Percentiles rank a stretch among this genome's conserved stretches.
Conservation (phyloP, 352 stramenopile genomes). For the Phytophthora europaea region DNA sequence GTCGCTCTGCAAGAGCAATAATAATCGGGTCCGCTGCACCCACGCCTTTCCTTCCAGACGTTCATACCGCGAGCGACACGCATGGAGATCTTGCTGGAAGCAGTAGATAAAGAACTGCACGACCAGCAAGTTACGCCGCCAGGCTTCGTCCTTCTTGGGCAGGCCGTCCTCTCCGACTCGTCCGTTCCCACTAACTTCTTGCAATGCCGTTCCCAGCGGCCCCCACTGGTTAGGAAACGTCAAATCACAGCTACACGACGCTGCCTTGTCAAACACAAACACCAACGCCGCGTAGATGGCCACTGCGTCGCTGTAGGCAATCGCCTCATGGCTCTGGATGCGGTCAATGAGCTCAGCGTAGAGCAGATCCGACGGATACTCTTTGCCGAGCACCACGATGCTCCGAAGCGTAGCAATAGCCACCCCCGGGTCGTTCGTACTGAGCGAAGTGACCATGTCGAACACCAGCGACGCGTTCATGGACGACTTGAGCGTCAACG, state of each 20-base stretch:
- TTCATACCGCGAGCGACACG: slow-evolving; percentile 64
- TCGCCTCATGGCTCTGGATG: slow-evolving; percentile 78
- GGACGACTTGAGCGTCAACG: slow-evolving; percentile 63
- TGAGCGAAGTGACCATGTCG: slow-evolving; percentile 86
- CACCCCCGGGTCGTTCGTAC: slow-evolving; percentile 84
- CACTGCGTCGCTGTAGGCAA: slow-evolving; percentile 76
- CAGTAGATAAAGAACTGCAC: slow-evolving; percentile 88
- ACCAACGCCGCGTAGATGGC: slow-evolving; percentile 84
- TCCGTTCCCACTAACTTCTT: slow-evolving; percentile 61
- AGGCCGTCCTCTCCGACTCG: slow-evolving; percentile 40
- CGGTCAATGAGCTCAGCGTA: slow-evolving; percentile 84
- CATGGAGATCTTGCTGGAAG: slow-evolving; percentile 74
- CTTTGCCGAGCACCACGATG: slow-evolving; percentile 87
- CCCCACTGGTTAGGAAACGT: slow-evolving; percentile 82
- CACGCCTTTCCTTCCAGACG: slow-evolving; percentile 56
- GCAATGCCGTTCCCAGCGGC: slow-evolving; percentile 62
- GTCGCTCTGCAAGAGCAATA: slow-evolving; percentile 65
- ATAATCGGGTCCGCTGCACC: slow-evolving; percentile 72
- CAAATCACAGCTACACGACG: slow-evolving; percentile 66
- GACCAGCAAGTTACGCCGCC: slow-evolving; percentile 77
- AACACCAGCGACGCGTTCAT: slow-evolving; percentile 88
- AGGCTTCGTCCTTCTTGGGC: slow-evolving; percentile 56
- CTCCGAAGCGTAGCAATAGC: slow-evolving; percentile 80
- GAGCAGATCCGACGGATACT: slow-evolving; percentile 84
- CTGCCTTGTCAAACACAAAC: slow-evolving; percentile 84